A percentile compares a stretch with the other conserved stretches of the same genome.
These are phyloP conservation scores for Yarrowia bubula DNA, from an alignment of 805 yeast genomes.

Conservation along the genomic window DNA sequence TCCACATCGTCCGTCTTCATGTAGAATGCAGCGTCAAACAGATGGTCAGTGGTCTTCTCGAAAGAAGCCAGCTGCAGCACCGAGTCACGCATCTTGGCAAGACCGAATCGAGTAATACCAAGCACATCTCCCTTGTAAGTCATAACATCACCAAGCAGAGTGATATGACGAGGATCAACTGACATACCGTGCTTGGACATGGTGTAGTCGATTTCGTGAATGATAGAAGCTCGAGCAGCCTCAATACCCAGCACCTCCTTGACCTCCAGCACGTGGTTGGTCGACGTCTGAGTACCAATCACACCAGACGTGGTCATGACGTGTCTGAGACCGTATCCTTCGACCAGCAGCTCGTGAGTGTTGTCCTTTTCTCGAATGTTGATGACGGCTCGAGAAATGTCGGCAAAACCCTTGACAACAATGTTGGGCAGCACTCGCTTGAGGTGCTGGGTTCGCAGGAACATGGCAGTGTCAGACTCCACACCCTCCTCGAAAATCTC, in stretches of 20 bases:
- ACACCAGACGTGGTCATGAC: constrained; percentile 99
- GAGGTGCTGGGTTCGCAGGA: constrained; percentile 84
- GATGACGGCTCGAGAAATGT: constrained; percentile 92
- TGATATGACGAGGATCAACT: constrained; percentile 99
- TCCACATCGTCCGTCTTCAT: constrained; percentile 95
- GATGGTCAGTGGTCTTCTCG: constrained; percentile 97
- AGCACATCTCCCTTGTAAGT: constrained; percentile 97
- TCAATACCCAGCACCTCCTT: constrained; percentile 90
- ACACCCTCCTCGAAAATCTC: constrained; percentile 32
- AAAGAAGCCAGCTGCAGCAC: constrained; percentile 95
- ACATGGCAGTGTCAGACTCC: constrained; percentile 50
- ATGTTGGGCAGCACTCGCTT: constrained; percentile 82
- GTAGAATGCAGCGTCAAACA: constrained; percentile 96
- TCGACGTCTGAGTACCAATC: constrained; percentile 76
- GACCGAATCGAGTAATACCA: constrained; percentile 96
- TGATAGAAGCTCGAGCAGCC: constrained; percentile 92
- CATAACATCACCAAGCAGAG: constrained; percentile 96
- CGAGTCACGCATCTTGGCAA: constrained; percentile 97
- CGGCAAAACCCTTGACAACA: constrained; percentile 89
- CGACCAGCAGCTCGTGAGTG: constrained; percentile 84
- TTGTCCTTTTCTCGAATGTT: constrained; percentile 82
- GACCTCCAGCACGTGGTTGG: constrained; percentile 92
- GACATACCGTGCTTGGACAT: constrained; percentile 99
- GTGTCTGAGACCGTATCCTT: constrained; percentile 93
- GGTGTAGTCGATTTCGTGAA: constrained; percentile 92